Evolutionary conservation across 306 rosid species (phyloP).

Genomic region (Rubus idaeus): DNA sequence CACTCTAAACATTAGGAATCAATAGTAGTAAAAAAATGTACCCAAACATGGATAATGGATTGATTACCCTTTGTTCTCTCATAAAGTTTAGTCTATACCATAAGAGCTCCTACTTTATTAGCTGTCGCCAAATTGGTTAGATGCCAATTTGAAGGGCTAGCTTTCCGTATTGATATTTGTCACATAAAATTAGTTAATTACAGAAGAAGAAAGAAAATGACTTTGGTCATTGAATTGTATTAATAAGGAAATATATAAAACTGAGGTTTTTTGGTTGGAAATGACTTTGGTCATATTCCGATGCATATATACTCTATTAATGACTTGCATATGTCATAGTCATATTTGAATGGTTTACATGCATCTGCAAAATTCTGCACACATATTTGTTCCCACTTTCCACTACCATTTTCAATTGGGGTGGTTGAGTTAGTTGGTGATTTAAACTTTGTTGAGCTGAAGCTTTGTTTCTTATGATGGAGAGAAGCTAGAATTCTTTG

Average conservation of each 20-base stretch:
- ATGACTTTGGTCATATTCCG: too few species aligned
- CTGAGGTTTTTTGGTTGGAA: too few species aligned
- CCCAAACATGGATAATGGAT: background rate
- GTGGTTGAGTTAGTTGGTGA: constrained; percentile 32
- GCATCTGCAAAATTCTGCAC: background rate
- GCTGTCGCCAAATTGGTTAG: constrained; percentile 15
- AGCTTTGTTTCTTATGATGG: constrained; percentile 4
- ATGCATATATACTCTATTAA: background rate
- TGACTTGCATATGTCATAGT: constrained; percentile 12
- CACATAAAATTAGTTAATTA: background rate
- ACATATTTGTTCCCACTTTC: constrained; percentile 15
- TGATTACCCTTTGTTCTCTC: background rate
- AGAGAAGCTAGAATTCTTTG: background rate
- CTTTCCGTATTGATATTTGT: background rate
- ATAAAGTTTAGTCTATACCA: background rate
- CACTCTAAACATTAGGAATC: background rate
- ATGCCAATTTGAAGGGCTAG: constrained; percentile 6
- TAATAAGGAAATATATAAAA: too few species aligned
- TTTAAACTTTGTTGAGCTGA: constrained; percentile 14
- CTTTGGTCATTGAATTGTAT: too few species aligned
- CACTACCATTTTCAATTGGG: constrained; percentile 12
- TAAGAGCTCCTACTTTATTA: background rate
- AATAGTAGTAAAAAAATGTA: background rate
- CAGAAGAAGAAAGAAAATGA: background rate
- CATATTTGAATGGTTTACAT: constrained; percentile 7